Conservation (phyloP, 2,329 filamentous ascomycete genomes). For the Chalaropsis thielavioides region DNA sequence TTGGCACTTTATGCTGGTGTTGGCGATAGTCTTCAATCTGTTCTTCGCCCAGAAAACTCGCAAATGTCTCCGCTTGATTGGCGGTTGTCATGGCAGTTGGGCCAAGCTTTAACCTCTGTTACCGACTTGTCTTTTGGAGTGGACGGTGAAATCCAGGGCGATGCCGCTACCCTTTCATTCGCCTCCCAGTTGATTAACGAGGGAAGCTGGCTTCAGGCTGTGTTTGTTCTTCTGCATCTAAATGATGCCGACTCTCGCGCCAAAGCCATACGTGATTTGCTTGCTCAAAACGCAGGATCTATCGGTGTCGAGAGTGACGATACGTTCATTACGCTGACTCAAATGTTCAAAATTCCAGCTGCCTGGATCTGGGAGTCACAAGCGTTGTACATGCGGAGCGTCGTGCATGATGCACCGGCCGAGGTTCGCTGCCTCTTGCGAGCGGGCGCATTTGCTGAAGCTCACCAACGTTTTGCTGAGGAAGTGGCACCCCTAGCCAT, state of each 20-base stretch:
- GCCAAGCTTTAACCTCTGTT: slow-evolving; percentile 45
- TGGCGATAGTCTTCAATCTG: slow-evolving; percentile 46
- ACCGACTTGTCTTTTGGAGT: slow-evolving; percentile 39
- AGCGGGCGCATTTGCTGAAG: slow-evolving; percentile 61
- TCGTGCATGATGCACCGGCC: slow-evolving; percentile 49
- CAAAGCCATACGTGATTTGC: slow-evolving; percentile 55
- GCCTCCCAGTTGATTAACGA: slow-evolving; percentile 47
- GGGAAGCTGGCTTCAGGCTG: slow-evolving; percentile 53
- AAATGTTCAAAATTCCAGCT: slow-evolving; percentile 54
- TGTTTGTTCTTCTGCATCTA: slow-evolving; percentile 70
- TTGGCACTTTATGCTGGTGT: slow-evolving; percentile 63
- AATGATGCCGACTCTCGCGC: slow-evolving; percentile 46
- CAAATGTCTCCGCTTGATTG: slow-evolving; percentile 61
- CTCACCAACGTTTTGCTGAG: slow-evolving; percentile 67
- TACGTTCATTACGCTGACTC: slow-evolving; percentile 42
- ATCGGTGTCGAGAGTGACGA: slow-evolving; percentile 45
- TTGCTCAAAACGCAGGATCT: slow-evolving; percentile 54
- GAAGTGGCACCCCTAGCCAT: slow-evolving; percentile 70
- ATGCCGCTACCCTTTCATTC: slow-evolving; percentile 52
- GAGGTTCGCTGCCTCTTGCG: slow-evolving; percentile 71
- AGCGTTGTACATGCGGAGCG: slow-evolving; percentile 64
- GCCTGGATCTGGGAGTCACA: slow-evolving; percentile 80
- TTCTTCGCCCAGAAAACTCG: slow-evolving; percentile 62
- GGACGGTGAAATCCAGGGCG: slow-evolving; percentile 44
- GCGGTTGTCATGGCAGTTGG: slow-evolving; percentile 73